Conservation (phyloP, 2,329 filamentous ascomycete species). For the Bipolaris bicolor region DNA sequence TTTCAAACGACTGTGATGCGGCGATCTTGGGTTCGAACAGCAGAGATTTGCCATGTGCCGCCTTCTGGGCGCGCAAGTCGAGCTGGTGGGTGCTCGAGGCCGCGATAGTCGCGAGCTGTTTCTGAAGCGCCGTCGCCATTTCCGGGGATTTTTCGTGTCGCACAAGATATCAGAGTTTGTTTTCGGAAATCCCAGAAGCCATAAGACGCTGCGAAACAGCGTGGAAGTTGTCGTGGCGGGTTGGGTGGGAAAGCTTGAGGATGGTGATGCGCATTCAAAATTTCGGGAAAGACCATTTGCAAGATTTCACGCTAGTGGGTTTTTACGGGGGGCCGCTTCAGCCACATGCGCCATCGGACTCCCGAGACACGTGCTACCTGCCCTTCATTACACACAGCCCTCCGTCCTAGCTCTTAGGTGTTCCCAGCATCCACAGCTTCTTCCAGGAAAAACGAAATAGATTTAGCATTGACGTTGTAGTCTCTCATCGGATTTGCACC, state of each 20-base stretch:
- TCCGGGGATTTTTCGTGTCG: background rate
- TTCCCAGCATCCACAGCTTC: background rate
- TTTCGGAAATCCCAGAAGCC: constrained; percentile 20
- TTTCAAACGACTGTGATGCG: constrained; percentile 86
- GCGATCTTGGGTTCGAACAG: constrained; percentile 89
- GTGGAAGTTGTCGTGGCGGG: constrained; percentile 28
- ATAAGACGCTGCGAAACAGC: constrained; percentile 32
- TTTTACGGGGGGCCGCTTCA: constrained; percentile 20
- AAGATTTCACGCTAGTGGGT: constrained; percentile 31
- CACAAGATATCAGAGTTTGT: background rate
- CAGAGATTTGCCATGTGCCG: constrained; percentile 89
- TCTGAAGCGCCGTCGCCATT: constrained; percentile 83
- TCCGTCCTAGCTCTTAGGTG: background rate
- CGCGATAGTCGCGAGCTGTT: constrained; percentile 92
- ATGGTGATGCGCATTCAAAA: constrained; percentile 21
- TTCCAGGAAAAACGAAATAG: background rate
- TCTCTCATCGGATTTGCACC: too few species aligned
- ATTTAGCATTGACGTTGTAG: background rate
- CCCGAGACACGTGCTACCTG: constrained; percentile 18
- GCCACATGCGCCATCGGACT: constrained; percentile 13
- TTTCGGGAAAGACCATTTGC: constrained; percentile 17
- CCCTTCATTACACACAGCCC: constrained; percentile 4
- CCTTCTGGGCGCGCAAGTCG: constrained; percentile 90
- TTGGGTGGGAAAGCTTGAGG: constrained; percentile 6
- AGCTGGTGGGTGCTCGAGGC: constrained; percentile 88